Base-by-base conservation (phyloP, 1,284 basidiomycete genomes). In the Cryptococcus sp. region DNA sequence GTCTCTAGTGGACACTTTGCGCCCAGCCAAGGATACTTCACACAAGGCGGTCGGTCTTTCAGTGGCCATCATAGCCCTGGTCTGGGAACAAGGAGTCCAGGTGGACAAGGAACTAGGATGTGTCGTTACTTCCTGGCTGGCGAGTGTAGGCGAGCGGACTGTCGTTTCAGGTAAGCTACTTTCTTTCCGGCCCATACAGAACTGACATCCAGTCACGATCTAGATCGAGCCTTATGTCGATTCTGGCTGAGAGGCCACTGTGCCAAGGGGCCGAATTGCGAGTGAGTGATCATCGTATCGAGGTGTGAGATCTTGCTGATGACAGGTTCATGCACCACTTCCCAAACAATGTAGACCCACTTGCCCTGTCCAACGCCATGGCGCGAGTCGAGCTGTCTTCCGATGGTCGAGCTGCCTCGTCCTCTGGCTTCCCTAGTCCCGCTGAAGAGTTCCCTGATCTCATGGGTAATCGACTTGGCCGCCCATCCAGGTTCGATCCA, bases 231-330 rank as follows among this genome's bases (percentile, higher is more conserved):
- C 0, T 76, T 97, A 21, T 98, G 91, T 75, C 87, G 94, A 31
- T 98, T 98, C 78, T 99, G 94, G 94, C 81, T 99, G 39, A 83
- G 92, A 46, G 94, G 94, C 3, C 92, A 91, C 51, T 97, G 92
- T 69, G 88, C 91, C 42, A 97, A 97, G 73, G 86, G 91, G 47
- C 91, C 94, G 54, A 84, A 81, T 59, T 75, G 72, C 73, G 72
- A 72, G 72, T 72, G 52, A 64, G 68, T 69, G 19, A 22, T 16
- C 3, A 25, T n/a, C 37, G 23, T 14, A 10, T 45, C 18, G 5
- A 28, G 28, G 4, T 28, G 28, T 5, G 11, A 4, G 28, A 11
- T 4, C 18, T 16, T 56, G 60, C 61, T 61, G 52, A 46, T 48
- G 45, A 3, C 36, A 72, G 70, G 74, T 94, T 94, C 73, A 75